Evolutionary conservation across 139 green algal genomes (phyloP).

Genomic region (Mesostigma viride): DNA sequence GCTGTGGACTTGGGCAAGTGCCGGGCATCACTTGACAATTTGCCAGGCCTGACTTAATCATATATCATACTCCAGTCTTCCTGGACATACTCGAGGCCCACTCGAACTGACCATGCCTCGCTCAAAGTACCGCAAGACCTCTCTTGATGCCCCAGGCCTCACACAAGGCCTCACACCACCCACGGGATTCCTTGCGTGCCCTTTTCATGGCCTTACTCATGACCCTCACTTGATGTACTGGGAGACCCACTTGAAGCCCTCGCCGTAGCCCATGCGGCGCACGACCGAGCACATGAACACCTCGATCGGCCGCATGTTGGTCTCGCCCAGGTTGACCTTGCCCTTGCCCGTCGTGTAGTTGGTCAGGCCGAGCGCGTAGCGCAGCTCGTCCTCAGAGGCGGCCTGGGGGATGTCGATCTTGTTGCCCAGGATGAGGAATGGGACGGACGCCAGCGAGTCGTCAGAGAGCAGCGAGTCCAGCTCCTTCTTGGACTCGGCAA

Average conservation of each 20-base stretch:
- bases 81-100: too few relatives aligned
- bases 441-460: slow-evolving; percentile 73
- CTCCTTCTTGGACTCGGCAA: slow-evolving; percentile 71
- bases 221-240: slow-evolving; percentile 75
- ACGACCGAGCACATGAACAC: slow-evolving; percentile 96
- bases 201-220: too few relatives aligned
- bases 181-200: too few relatives aligned
- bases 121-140: too few relatives aligned
- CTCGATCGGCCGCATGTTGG: slow-evolving; percentile 82
- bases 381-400: slow-evolving; percentile 71
- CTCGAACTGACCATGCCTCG: too few relatives aligned
- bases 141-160: too few relatives aligned
- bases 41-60: too few relatives aligned
- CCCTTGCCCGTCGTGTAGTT: slow-evolving; percentile 96
- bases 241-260: slow-evolving; percentile 93
- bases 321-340: slow-evolving; percentile 73
- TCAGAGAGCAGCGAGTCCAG: slow-evolving; percentile 84
- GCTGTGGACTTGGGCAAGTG: too few relatives aligned
- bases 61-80: too few relatives aligned
- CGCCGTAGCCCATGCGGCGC: slow-evolving; percentile 67
- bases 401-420: slow-evolving; percentile 95
- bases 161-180: too few relatives aligned
- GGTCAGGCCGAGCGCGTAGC: slow-evolving; percentile 76
- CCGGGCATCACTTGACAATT: too few relatives aligned
- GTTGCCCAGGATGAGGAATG: slow-evolving; percentile 96